These are phyloP conservation scores for Seminavis robusta DNA, from an alignment of 108 stramenopile species.

Conservation along the genomic window DNA sequence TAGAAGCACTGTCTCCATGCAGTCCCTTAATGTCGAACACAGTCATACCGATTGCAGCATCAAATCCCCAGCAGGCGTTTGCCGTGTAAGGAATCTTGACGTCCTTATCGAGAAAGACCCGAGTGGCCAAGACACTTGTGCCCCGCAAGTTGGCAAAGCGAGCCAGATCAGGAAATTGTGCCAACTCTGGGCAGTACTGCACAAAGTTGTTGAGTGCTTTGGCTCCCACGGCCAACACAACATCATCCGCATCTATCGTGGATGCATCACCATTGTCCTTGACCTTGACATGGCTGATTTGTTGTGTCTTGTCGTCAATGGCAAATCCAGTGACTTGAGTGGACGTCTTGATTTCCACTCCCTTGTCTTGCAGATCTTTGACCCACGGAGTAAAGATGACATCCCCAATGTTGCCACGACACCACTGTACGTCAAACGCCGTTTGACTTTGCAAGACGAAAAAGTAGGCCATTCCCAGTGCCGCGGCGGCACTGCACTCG, in stretches of 20 bases:
- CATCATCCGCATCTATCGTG: constrained; percentile 51
- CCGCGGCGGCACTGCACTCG: constrained; percentile 78
- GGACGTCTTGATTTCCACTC: constrained; percentile 40
- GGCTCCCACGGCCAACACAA: constrained; percentile 78
- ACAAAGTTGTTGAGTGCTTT: constrained; percentile 66
- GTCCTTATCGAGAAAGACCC: constrained; percentile 57
- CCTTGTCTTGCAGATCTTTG: constrained; percentile 28
- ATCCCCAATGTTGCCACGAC: constrained; percentile 75
- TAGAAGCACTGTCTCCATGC: constrained; percentile 25
- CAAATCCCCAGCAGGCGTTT: constrained; percentile 87
- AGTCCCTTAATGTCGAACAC: constrained; percentile 74
- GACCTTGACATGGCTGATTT: constrained; percentile 21
- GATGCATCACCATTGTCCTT: background rate
- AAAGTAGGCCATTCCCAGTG: constrained; percentile 86
- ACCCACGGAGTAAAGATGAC: constrained; percentile 76
- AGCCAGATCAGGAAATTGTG: constrained; percentile 56
- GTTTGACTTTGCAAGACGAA: constrained; percentile 73
- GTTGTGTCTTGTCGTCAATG: background rate
- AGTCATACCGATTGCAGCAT: constrained; percentile 78
- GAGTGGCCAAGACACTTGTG: constrained; percentile 70
- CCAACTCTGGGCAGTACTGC: constrained; percentile 42
- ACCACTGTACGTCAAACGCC: constrained; percentile 83
- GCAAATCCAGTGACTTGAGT: constrained; percentile 52
- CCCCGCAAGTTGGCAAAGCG: constrained; percentile 68
- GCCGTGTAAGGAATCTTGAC: constrained; percentile 63